Evolutionary conservation across 208 protist species (phyloP).

Genomic region (Naegleria fowleri): DNA sequence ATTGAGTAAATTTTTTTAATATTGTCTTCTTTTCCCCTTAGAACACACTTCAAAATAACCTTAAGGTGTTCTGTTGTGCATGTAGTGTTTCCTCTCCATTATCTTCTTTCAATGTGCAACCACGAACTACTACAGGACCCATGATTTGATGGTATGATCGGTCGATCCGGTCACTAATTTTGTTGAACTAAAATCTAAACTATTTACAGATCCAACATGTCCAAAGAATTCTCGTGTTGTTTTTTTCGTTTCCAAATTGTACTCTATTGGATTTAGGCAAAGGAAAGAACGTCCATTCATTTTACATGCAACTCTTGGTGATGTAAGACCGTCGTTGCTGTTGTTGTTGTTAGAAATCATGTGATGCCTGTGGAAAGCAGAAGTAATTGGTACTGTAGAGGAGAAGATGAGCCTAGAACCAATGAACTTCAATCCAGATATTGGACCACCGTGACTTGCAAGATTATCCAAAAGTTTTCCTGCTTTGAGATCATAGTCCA

Average conservation of each 20-base stretch:
- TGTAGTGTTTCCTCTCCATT: too few relatives aligned
- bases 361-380: neutral
- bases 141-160: constrained; percentile 4
- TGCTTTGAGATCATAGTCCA: neutral
- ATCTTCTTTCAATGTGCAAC: neutral
- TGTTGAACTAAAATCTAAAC: neutral
- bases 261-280: neutral
- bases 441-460: neutral
- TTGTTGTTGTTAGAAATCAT: neutral
- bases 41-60: too few relatives aligned
- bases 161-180: neutral
- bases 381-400: neutral
- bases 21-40: too few relatives aligned
- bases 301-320: neutral
- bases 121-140: neutral
- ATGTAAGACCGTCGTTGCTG: too few relatives aligned
- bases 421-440: neutral
- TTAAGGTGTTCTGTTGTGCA: too few relatives aligned
- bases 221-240: neutral
- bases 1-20: too few relatives aligned
- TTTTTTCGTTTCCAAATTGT: neutral
- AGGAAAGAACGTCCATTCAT: neutral
- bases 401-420: neutral
- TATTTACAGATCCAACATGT: neutral
- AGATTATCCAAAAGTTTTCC: neutral